Base-by-base conservation (phyloP, 2,329 filamentous ascomycete species). In the Rugonectria rugulosa region DNA sequence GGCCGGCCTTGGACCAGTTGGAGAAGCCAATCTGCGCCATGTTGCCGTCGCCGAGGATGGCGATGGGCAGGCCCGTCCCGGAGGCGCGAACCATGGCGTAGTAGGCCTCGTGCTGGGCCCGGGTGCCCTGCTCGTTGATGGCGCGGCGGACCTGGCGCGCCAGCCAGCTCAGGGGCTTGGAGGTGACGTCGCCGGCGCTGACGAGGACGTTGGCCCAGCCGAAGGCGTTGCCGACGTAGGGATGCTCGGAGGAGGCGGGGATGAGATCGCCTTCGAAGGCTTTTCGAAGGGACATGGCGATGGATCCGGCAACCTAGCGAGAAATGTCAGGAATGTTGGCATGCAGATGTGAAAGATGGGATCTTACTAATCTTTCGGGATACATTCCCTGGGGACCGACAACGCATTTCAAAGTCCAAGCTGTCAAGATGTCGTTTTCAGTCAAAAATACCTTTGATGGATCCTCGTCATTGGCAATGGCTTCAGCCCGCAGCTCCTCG, bases 371-470 rank as follows among this genome's bases (percentile, higher is more conserved):
- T n/a, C n/a, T n/a, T n/a, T n/a, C n/a, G n/a, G n/a, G n/a, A n/a
- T n/a, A n/a, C n/a, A n/a, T n/a, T n/a, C 15, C 24, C 3, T 11
- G 26, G 56, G 10, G 55, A 45, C 12, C 51, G 51, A 0, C 50
- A 57, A 20, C 6, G 55, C 55, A 8, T 55, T 55, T 24, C 40
- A 48, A 2, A n/a, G 56, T 59, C 56, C 56, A 59, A 1, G 56
- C 56, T n/a, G 53, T 31, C 20, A 57, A 34, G 2, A 59, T 27
- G 5, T 59, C 56, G 15, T 53, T 59, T 11, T 59, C 56, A n/a
- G 56, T 59, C 4, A 59, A 23, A 11, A 59, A 59, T n/a, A n/a
- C n/a, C n/a, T n/a, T n/a, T n/a, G n/a, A n/a, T 2, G 47, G 46
- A 2, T 32, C 29, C 20, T 59, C 34, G 14, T 44, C 38, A 2